Evolutionary conservation across 2,329 filamentous ascomycete species (phyloP).

Genomic region (Trichophyton schoenleinii): DNA sequence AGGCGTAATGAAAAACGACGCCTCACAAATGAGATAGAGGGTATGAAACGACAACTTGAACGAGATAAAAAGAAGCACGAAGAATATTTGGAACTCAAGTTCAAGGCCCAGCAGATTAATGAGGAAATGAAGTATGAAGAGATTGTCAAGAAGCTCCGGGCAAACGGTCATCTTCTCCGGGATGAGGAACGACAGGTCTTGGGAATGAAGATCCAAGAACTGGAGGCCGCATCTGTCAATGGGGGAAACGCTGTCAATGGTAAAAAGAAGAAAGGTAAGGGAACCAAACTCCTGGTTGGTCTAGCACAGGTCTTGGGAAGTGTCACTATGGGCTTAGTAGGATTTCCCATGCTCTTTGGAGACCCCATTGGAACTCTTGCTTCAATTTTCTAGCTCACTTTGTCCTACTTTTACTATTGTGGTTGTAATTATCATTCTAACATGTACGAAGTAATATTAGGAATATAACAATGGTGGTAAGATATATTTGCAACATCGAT

Average conservation of each 20-base stretch:
- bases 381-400: not conserved
- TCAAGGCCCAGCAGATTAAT: slow-evolving; percentile 4
- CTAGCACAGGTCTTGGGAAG: slow-evolving; percentile 4
- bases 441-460: not conserved
- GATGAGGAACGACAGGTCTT: slow-evolving; percentile 1
- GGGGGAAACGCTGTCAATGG: not conserved
- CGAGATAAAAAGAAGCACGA: slow-evolving; percentile 2
- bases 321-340: slow-evolving; percentile 5
- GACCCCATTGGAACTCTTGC: slow-evolving; percentile 2
- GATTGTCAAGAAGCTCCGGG: slow-evolving; percentile 2
- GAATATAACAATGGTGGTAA: not conserved
- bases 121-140: slow-evolving; percentile 6
- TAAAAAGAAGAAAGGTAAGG: slow-evolving; percentile 5
- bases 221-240: not conserved
- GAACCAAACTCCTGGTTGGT: slow-evolving; percentile 3
- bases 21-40: slow-evolving; percentile 4
- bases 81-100: slow-evolving; percentile 1
- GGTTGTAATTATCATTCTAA: not conserved
- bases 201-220: not conserved
- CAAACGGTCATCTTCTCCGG: slow-evolving; percentile 4
- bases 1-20: slow-evolving; percentile 5
- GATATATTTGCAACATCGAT: not conserved
- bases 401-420: not conserved
- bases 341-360: slow-evolving; percentile 6
- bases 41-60: slow-evolving; percentile 4